These are phyloP conservation scores for Penicillium arizonense DNA, from an alignment of 495 filamentous ascomycete genomes.

Conservation along the genomic window DNA sequence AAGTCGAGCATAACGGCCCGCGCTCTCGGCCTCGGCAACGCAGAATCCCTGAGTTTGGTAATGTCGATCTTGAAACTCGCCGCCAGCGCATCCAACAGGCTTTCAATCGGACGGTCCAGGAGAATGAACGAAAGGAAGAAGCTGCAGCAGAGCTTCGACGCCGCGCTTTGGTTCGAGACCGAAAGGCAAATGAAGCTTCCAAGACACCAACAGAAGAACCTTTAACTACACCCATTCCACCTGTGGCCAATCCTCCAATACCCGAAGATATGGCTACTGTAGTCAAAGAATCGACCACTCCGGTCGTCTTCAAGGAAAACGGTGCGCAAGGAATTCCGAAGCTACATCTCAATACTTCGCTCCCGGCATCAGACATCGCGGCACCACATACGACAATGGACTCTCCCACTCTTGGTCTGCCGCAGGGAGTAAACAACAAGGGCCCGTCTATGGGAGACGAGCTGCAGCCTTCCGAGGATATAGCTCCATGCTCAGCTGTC, in stretches of 20 bases:
- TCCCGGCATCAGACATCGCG: conserved; percentile 8
- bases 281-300: conserved; percentile 20
- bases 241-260: conserved; percentile 19
- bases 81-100: conserved; percentile 76
- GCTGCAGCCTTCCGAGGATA: conserved; percentile 28
- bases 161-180: conserved; percentile 24
- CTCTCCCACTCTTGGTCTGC: conserved; percentile 70
- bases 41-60: conserved; percentile 57
- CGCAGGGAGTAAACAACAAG: conserved; percentile 50
- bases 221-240: conserved; percentile 19
- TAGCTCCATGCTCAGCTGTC: conserved; percentile 40
- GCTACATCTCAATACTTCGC: conserved; percentile 31
- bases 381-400: conserved; percentile 42
- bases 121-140: conserved; percentile 61
- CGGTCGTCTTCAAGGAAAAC: not conserved
- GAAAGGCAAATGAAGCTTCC: conserved; percentile 33
- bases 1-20: conserved; percentile 27
- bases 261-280: conserved; percentile 28
- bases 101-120: conserved; percentile 72
- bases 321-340: conserved; percentile 18
- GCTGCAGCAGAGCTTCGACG: conserved; percentile 45
- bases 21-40: conserved; percentile 39
- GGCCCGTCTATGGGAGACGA: conserved; percentile 3
- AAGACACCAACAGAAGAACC: conserved; percentile 16
- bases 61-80: conserved; percentile 75